phyloP scores from a whole-genome alignment of 2,329 filamentous ascomycete genomes.

The Atkinsonella hypoxylon region DNA sequence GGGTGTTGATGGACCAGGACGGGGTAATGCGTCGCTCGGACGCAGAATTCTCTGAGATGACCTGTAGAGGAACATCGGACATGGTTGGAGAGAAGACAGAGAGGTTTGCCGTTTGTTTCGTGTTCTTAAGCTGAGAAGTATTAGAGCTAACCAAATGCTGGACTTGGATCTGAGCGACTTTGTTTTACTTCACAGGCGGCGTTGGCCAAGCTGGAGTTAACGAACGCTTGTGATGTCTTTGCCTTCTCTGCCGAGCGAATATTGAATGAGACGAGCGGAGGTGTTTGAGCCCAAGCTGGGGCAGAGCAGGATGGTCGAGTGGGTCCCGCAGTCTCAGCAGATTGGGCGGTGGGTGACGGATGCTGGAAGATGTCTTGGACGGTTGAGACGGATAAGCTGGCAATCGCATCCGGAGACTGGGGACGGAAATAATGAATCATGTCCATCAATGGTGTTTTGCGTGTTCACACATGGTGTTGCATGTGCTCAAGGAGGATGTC shows the following conservation, averaged over 20 bases:
- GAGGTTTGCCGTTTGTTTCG: background rate
- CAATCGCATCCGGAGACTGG: background rate
- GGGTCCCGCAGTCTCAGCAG: background rate
- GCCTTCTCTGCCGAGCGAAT: background rate
- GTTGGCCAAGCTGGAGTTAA: too few species aligned
- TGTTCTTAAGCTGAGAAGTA: background rate
- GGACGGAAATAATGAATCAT: background rate
- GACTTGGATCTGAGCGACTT: too few species aligned
- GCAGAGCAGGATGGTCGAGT: background rate
- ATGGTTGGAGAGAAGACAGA: constrained; percentile 23
- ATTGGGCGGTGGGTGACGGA: too few species aligned
- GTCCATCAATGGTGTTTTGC: too few species aligned
- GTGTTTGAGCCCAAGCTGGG: background rate
- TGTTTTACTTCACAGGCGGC: too few species aligned
- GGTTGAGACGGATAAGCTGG: background rate
- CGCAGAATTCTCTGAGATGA: constrained; percentile 63
- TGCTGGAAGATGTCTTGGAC: background rate
- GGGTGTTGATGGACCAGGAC: constrained; percentile 74
- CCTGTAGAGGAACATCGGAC: constrained; percentile 63
- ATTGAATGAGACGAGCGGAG: background rate
- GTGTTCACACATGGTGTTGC: too few species aligned
- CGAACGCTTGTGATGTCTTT: background rate
- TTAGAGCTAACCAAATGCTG: too few species aligned
- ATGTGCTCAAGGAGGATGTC: too few species aligned
- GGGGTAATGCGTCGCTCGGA: constrained; percentile 88